A percentile compares a stretch with the other conserved stretches of the same genome.
Evolutionary conservation across 306 rosid genomes (phyloP).

Genomic region (Castanea sativa): DNA sequence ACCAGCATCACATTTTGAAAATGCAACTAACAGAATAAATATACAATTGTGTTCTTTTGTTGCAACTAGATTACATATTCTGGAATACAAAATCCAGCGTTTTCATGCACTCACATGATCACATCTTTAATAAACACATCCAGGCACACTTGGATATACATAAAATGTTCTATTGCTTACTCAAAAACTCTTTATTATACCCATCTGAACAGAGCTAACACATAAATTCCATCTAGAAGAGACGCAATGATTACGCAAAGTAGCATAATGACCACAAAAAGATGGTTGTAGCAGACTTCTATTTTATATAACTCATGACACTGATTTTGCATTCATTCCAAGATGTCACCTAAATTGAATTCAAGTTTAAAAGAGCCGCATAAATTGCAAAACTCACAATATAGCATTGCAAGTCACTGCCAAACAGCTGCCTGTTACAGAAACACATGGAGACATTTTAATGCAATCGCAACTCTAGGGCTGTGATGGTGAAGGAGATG

Average conservation of each 20-base stretch:
- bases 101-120: background rate
- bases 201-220: conserved; percentile 27
- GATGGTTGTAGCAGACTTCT: conserved; percentile 16
- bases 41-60: background rate
- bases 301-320: conserved; percentile 22
- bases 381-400: conserved; percentile 22
- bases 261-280: conserved; percentile 20
- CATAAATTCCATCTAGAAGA: conserved; percentile 31
- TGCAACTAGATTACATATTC: background rate
- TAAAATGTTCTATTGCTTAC: conserved; percentile 23
- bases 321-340: conserved; percentile 17
- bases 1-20: background rate
- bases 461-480: conserved; percentile 52
- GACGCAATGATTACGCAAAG: conserved; percentile 25
- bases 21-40: background rate
- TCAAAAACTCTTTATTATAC: conserved; percentile 25
- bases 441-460: conserved; percentile 16
- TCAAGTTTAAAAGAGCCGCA: conserved; percentile 23
- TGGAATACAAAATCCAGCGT: background rate
- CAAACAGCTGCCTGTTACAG: conserved; percentile 26
- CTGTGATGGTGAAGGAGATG: conserved; percentile 91
- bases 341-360: conserved; percentile 14
- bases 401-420: background rate
- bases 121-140: background rate
- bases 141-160: conserved; percentile 4